Conservation (phyloP, 495 filamentous ascomycete genomes). For the Neurospora sp. region DNA sequence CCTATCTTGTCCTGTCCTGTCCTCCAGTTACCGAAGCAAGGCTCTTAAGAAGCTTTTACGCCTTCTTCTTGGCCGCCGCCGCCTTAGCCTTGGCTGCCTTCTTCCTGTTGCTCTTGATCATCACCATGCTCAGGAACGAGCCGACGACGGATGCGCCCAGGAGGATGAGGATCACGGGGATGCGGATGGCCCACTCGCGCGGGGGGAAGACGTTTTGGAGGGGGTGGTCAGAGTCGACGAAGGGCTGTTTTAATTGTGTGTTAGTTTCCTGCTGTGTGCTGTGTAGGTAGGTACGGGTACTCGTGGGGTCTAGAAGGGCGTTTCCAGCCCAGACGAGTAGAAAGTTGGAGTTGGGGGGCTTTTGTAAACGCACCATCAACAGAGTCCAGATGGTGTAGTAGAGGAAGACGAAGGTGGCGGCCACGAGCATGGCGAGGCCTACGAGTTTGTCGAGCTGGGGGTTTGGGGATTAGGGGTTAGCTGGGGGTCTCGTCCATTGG, state of each 20-base stretch:
- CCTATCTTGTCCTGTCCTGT: background rate
- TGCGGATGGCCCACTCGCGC: conserved; percentile 96
- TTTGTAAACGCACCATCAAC: conserved; percentile 61
- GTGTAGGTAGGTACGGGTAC: background rate
- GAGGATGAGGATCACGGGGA: conserved; percentile 91
- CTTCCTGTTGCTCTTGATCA: conserved; percentile 98
- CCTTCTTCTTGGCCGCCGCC: conserved; percentile 46
- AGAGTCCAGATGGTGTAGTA: conserved; percentile 99
- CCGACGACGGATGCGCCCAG: conserved; percentile 90
- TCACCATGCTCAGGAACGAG: conserved; percentile 90
- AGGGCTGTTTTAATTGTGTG: conserved; percentile 53
- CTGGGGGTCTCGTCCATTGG: background rate
- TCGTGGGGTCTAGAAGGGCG: background rate
- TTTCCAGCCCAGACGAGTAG: background rate
- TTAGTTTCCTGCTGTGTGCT: background rate
- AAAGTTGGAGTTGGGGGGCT: background rate
- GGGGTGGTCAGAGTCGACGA: conserved; percentile 88
- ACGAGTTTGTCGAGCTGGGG: conserved; percentile 85
- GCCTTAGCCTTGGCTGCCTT: conserved; percentile 88
- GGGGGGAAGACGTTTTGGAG: conserved; percentile 94
- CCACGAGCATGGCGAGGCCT: conserved; percentile 94
- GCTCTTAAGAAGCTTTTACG: conserved; percentile 12
- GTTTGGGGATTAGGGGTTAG: conserved; percentile 9
- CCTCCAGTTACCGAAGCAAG: background rate
- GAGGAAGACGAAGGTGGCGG: conserved; percentile 88